Base-by-base conservation (phyloP, 176 grass and related monocot species). In the Oryza glumipatula region DNA sequence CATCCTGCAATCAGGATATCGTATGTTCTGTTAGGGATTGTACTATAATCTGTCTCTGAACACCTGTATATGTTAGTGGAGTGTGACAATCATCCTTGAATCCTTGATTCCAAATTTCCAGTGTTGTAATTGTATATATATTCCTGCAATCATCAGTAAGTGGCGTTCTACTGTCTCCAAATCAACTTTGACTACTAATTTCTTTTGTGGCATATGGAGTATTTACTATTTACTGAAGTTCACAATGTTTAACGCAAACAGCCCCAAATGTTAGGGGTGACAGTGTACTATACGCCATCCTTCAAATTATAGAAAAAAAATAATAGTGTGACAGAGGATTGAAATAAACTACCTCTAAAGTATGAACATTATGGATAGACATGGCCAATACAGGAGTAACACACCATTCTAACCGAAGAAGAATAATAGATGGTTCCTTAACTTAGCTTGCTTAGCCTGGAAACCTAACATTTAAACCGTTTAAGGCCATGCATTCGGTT, bases 1-100 rank as follows among this genome's bases (percentile, higher is more conserved):
- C 77, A 38, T 70, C 67, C 30, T 70, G 41, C 22, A 26, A 41
- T 65, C 76, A 72, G 28, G 15, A 79, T 12, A 15, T 36, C 73
- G 21, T 52, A 49, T 51, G 46, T 47, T 11, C 11, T 80, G 26
- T 19, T 65, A 48, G 6, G 51, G 23, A 7, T n/a, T 26, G 47
- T 58, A n/a, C 49, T 81, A 48, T 71, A 81, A 30, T 22, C n/a
- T 30, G 21, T 58, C 17, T 41, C 39, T 41, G 17, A 58, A 58
- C 1, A 52, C 17, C 7, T 63, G 58, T 63, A 63, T 23, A 11
- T 63, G n/a, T 63, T 23, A 63, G 58, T 23, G 22, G 19, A 54
- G 52, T 8, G 58, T 63, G 58, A 22, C 0, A 11, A 23, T n/a
- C 21, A 21, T 61, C 38, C 38, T 39, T 39, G 39, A 7, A 17